Evolutionary conservation across 2,329 filamentous ascomycete species (phyloP).

Genomic region (Talaromyces sp.): DNA sequence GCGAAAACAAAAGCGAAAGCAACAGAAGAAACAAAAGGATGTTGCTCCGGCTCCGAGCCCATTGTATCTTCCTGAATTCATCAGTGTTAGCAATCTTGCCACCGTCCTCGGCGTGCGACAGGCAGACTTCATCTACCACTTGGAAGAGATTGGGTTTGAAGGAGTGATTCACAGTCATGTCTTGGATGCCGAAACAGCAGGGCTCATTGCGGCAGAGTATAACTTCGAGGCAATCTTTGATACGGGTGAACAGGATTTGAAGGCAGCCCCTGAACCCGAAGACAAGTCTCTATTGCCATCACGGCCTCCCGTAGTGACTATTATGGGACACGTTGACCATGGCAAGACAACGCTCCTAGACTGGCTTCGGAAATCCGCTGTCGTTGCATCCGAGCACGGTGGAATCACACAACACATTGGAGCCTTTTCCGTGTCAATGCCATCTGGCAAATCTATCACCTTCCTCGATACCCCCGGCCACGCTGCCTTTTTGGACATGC

Average conservation of each 20-base stretch:
- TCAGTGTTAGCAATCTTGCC: conserved; percentile 80
- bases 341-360: conserved; percentile 96
- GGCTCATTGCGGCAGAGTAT: conserved; percentile 85
- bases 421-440: conserved; percentile 87
- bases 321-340: conserved; percentile 99
- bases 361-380: conserved; percentile 85
- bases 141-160: conserved; percentile 86
- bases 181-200: conserved; percentile 84
- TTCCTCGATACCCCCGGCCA: conserved; percentile 97
- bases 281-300: conserved; percentile 65
- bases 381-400: conserved; percentile 87
- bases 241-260: conserved; percentile 63
- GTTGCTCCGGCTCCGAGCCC: conserved; percentile 45
- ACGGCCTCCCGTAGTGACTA: conserved; percentile 91
- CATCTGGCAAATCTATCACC: conserved; percentile 82
- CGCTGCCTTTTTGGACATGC: conserved; percentile 92
- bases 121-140: conserved; percentile 66
- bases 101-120: conserved; percentile 66
- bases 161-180: conserved; percentile 77
- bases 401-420: conserved; percentile 99
- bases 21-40: conserved; percentile 34
- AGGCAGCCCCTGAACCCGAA: conserved; percentile 62
- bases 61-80: conserved; percentile 83
- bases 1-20: conserved; percentile 28
- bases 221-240: conserved; percentile 83